Evolutionary conservation across 2,329 filamentous ascomycete genomes (phyloP).

Genomic region (Tolypocladium ophioglossoides): DNA sequence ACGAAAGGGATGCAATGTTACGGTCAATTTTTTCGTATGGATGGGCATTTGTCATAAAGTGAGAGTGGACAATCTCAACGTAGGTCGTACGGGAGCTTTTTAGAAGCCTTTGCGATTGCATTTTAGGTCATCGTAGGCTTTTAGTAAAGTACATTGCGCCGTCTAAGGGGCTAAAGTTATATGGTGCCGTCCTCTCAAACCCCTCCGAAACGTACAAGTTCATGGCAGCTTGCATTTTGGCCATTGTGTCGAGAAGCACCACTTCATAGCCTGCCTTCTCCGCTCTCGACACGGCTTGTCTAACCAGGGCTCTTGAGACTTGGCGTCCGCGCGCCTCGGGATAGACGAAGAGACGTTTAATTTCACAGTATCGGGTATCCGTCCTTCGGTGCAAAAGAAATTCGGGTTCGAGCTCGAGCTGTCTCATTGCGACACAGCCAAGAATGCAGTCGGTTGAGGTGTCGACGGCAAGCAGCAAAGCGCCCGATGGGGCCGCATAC

Average conservation of each 20-base stretch:
- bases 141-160: constrained; percentile 12
- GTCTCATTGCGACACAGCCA: constrained; percentile 15
- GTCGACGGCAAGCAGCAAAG: constrained; percentile 13
- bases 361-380: constrained; percentile 10
- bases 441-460: constrained; percentile 7
- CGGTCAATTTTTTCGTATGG: too few species aligned
- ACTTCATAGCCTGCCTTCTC: constrained; percentile 10
- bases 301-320: constrained; percentile 10
- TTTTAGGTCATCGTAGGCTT: neutral
- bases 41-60: too few species aligned
- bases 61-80: too few species aligned
- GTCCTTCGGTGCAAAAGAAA: constrained; percentile 1
- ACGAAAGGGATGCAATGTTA: too few species aligned
- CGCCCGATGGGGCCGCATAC: constrained; percentile 13
- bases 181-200: constrained; percentile 9
- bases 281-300: constrained; percentile 7
- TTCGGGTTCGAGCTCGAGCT: constrained; percentile 7
- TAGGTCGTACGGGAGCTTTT: too few species aligned
- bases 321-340: constrained; percentile 13
- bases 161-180: constrained; percentile 11
- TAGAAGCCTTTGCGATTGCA: too few species aligned
- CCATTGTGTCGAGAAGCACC: constrained; percentile 14
- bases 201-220: constrained; percentile 14
- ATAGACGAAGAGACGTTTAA: constrained; percentile 17
- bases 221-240: constrained; percentile 12